These are phyloP conservation scores for Verticillium albo-atrum DNA, from an alignment of 2,329 filamentous ascomycete genomes.

Conservation along the genomic window DNA sequence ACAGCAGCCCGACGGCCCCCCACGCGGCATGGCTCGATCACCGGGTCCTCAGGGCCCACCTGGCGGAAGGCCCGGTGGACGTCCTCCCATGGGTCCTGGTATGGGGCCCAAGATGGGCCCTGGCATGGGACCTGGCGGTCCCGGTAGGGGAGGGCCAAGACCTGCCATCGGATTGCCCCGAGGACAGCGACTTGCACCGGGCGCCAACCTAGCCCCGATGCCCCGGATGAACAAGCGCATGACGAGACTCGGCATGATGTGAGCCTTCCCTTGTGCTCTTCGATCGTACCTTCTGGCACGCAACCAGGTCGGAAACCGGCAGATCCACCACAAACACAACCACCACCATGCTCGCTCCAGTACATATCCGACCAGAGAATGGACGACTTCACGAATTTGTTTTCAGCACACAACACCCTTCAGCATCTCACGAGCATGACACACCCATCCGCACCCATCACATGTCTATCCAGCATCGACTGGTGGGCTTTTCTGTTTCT, in stretches of 20 bases:
- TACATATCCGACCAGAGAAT: not conserved
- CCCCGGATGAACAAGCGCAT: constrained; percentile 59
- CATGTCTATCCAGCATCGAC: constrained; percentile 3
- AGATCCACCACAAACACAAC: too few relatives aligned
- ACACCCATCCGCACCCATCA: not conserved
- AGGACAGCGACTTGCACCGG: constrained; percentile 11
- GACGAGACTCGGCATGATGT: constrained; percentile 57
- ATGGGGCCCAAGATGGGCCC: constrained; percentile 8
- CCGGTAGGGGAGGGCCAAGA: constrained; percentile 9
- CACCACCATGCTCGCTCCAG: not conserved
- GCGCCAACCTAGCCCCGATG: constrained; percentile 21
- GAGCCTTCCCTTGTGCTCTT: constrained; percentile 8
- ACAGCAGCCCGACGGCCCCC: constrained; percentile 8
- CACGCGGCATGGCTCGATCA: constrained; percentile 7
- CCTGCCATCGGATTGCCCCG: constrained; percentile 10
- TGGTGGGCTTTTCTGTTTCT: constrained; percentile 8
- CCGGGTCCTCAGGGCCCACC: constrained; percentile 11
- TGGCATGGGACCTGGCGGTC: constrained; percentile 15
- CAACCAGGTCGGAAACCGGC: not conserved
- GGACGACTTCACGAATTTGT: not conserved
- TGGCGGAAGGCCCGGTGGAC: constrained; percentile 1
- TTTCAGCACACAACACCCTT: constrained; percentile 5
- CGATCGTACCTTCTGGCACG: too few relatives aligned
- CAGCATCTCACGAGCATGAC: constrained; percentile 11
- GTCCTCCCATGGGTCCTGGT: constrained; percentile 2